Evolutionary conservation across 352 stramenopile genomes (phyloP), one percentile per base, ranked within the genome.

Genomic region (Globisporangium polare): DNA sequence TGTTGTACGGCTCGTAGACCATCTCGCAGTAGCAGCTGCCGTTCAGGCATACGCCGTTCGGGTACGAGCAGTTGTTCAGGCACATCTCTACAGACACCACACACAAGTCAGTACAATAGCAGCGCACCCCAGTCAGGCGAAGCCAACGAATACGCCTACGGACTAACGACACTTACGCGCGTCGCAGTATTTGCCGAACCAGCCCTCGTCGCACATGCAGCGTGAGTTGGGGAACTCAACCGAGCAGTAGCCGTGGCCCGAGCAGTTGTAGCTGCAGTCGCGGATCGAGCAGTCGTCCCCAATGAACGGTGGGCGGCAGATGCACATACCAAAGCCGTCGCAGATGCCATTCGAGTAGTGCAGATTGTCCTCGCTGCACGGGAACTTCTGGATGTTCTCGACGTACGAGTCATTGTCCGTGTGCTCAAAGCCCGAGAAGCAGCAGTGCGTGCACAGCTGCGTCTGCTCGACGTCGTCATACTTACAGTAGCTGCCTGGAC

Each of bases 31-130:
- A 89, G 80, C 96, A 99, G 39, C 69, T 77, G 4, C 96, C 80
- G 60, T 89, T 92, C 63, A 98, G 65, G 59, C 96, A 99, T 35
- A 87, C 68, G 43, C 96, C 96, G 66, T 98, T 98, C 22, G 96
- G 96, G 61, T 96, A 99, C 57, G 88, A 97, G 70, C 96, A 99
- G 70, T 99, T 99, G 74, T 99, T 98, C 20, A 99, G 72, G 62
- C 96, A 99, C 68, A 98, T 83, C 53, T 89, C 72, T 88, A 33
- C 46, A 52, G 26, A 57, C 2, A 33, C 35, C 7, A 20, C 46
- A 47, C 17, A 42, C 2, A 39, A 7, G 31, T 42, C 43, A 46
- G 33, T 8, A 18, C 8, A 18, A n/a, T 6, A 43, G 29, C 12
- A 53, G 60, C 26, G 20, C 29, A 52, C 17, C 5, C 56, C 20